Evolutionary conservation across 345 rosid species (phyloP), one percentile per base, ranked within the genome.

Genomic region (Murraya koenigii): DNA sequence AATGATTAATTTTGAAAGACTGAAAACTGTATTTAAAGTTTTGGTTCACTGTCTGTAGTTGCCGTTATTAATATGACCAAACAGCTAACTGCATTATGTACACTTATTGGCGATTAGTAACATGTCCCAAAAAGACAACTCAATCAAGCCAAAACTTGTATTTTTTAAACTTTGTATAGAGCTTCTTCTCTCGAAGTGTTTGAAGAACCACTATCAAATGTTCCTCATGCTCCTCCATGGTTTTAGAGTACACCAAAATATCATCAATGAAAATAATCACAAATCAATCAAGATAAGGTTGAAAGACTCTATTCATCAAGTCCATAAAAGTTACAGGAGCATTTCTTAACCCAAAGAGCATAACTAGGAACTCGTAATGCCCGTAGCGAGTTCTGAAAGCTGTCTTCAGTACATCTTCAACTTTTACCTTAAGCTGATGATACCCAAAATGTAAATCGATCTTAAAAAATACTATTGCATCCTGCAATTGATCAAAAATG

Each of bases 41-140:
- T n/a, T n/a, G n/a, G n/a, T n/a, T n/a, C n/a, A n/a, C n/a, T n/a
- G n/a, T n/a, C n/a, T n/a, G n/a, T n/a, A n/a, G n/a, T n/a, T n/a
- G n/a, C n/a, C n/a, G n/a, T n/a, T n/a, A n/a, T n/a, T n/a, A n/a
- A n/a, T n/a, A n/a, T n/a, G n/a, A n/a, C n/a, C n/a, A n/a, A n/a
- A n/a, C n/a, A n/a, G n/a, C n/a, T n/a, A n/a, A n/a, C n/a, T n/a
- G n/a, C n/a, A n/a, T n/a, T n/a, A n/a, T n/a, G n/a, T n/a, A n/a
- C n/a, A n/a, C n/a, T n/a, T n/a, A n/a, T n/a, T n/a, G n/a, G n/a
- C n/a, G n/a, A n/a, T n/a, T n/a, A n/a, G n/a, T n/a, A n/a, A n/a
- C n/a, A 20, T 0, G 11, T 2, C 11, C 14, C 0, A n/a, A 3
- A 56, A 56, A 56, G 1, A 9, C 10, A n/a, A n/a, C 25, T 0